phyloP scores from a whole-genome alignment of 2,329 filamentous ascomycete genomes.

The Ophiosphaerella korrae region DNA sequence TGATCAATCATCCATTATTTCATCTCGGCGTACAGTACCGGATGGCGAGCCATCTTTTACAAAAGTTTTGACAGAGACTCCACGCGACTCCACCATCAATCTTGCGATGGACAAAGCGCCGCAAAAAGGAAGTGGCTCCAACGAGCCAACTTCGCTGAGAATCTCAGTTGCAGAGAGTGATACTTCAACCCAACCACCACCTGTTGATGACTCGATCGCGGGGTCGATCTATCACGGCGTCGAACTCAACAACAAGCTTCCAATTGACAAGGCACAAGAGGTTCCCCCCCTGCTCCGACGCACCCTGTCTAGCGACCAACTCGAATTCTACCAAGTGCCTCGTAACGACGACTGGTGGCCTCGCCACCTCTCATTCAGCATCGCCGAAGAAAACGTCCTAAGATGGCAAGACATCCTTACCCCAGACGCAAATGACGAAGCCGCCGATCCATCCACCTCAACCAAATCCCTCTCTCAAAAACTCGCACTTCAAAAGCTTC shows the following conservation, averaged over 20 bases:
- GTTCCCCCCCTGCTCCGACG: conserved; percentile 62
- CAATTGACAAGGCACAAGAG: conserved; percentile 55
- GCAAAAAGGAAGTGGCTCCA: conserved; percentile 20
- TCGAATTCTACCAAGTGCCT: conserved; percentile 27
- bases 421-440: conserved; percentile 23
- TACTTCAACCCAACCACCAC: conserved; percentile 41
- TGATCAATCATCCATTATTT: conserved; percentile 16
- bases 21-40: conserved; percentile 15
- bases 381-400: conserved; percentile 75
- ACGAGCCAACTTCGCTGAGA: conserved; percentile 21
- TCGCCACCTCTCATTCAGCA: conserved; percentile 74
- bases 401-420: conserved; percentile 56
- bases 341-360: conserved; percentile 68
- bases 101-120: conserved; percentile 23
- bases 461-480: conserved; percentile 35
- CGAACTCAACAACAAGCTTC: conserved; percentile 55
- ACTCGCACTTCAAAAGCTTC: conserved; percentile 44
- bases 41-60: conserved; percentile 39
- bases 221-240: conserved; percentile 65
- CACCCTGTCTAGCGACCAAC: conserved; percentile 61
- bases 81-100: conserved; percentile 32
- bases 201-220: conserved; percentile 60
- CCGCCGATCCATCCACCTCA: conserved; percentile 28
- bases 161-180: conserved; percentile 23
- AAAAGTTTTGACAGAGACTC: conserved; percentile 42